Evolutionary conservation across 2,329 filamentous ascomycete species (phyloP), one percentile per base, ranked within the genome.

Genomic region (Claviceps africana): DNA sequence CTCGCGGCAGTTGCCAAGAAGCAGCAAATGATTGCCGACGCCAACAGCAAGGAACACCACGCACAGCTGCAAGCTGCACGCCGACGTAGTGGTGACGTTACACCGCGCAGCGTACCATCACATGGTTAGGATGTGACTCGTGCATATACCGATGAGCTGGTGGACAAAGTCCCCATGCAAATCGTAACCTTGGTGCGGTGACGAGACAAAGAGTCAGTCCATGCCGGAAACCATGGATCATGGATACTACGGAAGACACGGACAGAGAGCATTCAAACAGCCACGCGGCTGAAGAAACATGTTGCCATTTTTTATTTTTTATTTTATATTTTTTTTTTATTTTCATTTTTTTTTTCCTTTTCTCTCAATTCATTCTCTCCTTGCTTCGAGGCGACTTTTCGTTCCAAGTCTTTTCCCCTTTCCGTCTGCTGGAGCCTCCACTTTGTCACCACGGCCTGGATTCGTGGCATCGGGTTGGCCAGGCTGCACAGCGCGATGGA

Each of bases 21-120:
- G 69, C 72, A 78, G 61, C 74, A 72, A 46, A 73, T 79, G 62
- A 83, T 83, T 62, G 77, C 74, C 17, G 78, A 78, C 53, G 77
- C 77, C 49, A 76, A 74, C 35, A 65, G 53, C 57, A 76, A 74
- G 59, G 70, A 71, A 5, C 70, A 74, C 51, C 66, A 70, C 53
- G 66, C 66, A 46, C 70, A 72, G 53, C 67, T 72, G 54, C 66
- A 65, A 44, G 59, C 70, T 45, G 59, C 65, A 30, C 71, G 73
- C 47, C 72, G 75, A 54, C 73, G 75, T 55, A 81, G 78, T 62
- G 77, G 76, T 50, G 78, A 81, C 49, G 66, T 74, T 50, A 75
- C 74, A 54, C 75, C 77, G 44, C 74, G 77, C 47, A 79, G 77
- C 62, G 67, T 77, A 42, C 73, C 74, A 30, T 72, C 70, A 13